phyloP scores from a whole-genome alignment of 768 basidiomycete genomes.

The Filobasidium wieringae region DNA sequence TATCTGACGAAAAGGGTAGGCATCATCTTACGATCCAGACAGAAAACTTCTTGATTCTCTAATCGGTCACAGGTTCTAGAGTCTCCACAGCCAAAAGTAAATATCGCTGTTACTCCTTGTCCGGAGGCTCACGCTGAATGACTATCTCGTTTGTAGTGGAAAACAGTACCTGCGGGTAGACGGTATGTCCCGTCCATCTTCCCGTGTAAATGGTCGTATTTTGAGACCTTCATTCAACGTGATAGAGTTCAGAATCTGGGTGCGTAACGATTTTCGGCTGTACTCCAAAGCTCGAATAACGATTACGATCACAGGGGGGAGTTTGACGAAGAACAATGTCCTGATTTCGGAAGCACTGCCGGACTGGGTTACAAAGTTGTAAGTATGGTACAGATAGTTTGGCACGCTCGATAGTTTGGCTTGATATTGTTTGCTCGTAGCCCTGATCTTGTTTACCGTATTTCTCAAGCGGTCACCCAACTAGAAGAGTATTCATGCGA shows the following conservation, averaged over 20 bases:
- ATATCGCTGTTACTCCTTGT: neutral
- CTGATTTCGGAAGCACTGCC: conserved; percentile 63
- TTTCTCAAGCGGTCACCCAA: conserved; percentile 48
- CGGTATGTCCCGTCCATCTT: conserved; percentile 36
- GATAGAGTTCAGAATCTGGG: conserved; percentile 40
- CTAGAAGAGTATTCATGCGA: conserved; percentile 45
- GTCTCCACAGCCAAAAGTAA: conserved; percentile 49
- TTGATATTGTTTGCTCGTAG: conserved; percentile 41
- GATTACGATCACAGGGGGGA: conserved; percentile 53
- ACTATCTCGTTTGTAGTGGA: conserved; percentile 48
- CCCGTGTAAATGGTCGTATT: neutral
- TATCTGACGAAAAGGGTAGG: conserved; percentile 65
- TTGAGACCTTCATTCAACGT: neutral
- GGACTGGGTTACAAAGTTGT: conserved; percentile 58
- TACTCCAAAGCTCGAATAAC: neutral
- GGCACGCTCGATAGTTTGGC: conserved; percentile 5
- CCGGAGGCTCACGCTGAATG: too few relatives aligned
- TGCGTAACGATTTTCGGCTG: conserved; percentile 4
- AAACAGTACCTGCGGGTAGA: conserved; percentile 59
- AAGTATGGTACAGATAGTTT: conserved; percentile 24
- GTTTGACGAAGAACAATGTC: conserved; percentile 52
- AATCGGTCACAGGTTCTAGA: conserved; percentile 52
- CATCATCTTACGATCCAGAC: neutral
- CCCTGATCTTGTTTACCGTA: conserved; percentile 62
- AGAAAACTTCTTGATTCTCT: neutral